Conservation (phyloP, 106 monocot species). For the Agapanthus africanus region DNA sequence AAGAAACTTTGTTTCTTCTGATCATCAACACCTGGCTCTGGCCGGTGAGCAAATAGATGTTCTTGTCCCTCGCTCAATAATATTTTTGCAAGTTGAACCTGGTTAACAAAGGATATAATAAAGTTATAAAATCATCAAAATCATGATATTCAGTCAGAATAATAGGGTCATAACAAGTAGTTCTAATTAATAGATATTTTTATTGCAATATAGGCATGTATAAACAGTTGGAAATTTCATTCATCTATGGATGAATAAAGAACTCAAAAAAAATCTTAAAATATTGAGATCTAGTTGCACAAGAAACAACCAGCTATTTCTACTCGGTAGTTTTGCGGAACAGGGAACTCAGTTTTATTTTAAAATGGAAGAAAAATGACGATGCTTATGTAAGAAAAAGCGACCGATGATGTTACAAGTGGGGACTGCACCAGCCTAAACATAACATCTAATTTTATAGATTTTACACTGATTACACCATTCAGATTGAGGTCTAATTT, state of each 20-base stretch:
- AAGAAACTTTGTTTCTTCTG: conserved; percentile 61
- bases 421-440: no score
- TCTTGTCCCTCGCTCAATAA: conserved; percentile 59
- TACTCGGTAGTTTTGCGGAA: no score
- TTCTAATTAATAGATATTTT: not conserved
- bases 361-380: no score
- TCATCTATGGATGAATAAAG: not conserved
- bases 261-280: not conserved
- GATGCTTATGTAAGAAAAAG: no score
- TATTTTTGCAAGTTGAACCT: conserved; percentile 81
- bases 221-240: not conserved
- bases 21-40: conserved; percentile 69
- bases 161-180: not conserved
- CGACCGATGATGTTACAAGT: no score
- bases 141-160: not conserved
- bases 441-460: no score
- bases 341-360: no score
- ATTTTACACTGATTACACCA: no score
- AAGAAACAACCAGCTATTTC: no score
- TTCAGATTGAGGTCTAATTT: no score
- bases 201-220: not conserved
- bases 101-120: not conserved
- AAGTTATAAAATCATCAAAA: not conserved
- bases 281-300: no score
- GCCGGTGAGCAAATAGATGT: conserved; percentile 82